A percentile compares a stretch with the other conserved stretches of the same genome.
These are phyloP conservation scores for Xanthoconium purpureum DNA, from an alignment of 768 basidiomycete species.

Conservation along the genomic window DNA sequence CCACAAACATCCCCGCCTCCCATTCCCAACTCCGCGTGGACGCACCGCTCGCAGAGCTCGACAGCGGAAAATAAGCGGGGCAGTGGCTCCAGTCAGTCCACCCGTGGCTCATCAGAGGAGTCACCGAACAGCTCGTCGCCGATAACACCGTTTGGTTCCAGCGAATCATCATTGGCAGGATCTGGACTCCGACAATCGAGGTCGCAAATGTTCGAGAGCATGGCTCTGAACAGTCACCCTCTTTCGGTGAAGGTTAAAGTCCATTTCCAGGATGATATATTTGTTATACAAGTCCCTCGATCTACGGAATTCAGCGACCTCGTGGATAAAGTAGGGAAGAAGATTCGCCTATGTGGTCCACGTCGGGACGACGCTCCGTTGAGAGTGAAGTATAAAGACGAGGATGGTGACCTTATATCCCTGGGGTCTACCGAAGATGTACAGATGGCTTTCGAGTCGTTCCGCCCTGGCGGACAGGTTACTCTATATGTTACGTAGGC, in stretches of 20 bases:
- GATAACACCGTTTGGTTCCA: constrained; percentile 87
- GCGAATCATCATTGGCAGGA: constrained; percentile 71
- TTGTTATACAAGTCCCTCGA: constrained; percentile 86
- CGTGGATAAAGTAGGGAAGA: constrained; percentile 86
- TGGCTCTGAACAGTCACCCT: constrained; percentile 29
- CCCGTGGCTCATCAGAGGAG: constrained; percentile 73
- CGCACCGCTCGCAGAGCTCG: constrained; percentile 41
- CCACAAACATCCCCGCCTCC: constrained; percentile 53
- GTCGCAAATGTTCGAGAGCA: constrained; percentile 51
- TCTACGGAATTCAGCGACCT: constrained; percentile 77
- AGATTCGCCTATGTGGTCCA: constrained; percentile 89
- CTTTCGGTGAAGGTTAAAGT: constrained; percentile 87
- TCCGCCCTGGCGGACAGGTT: constrained; percentile 75
- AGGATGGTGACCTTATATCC: constrained; percentile 88
- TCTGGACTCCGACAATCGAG: constrained; percentile 52
- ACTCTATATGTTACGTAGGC: constrained; percentile 73
- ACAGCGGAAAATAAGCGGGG: constrained; percentile 61
- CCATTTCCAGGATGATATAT: constrained; percentile 92
- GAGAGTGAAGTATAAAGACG: constrained; percentile 86
- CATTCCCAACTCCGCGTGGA: constrained; percentile 52
- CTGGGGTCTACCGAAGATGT: constrained; percentile 91
- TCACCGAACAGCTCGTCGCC: constrained; percentile 86
- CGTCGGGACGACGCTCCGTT: constrained; percentile 75
- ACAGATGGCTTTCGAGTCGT: constrained; percentile 89
- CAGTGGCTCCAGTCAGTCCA: constrained; percentile 82